A percentile compares a stretch with the other conserved stretches of the same genome.
Evolutionary conservation across 208 protist genomes (phyloP).

Genomic region (Acanthamoeba triangularis): DNA sequence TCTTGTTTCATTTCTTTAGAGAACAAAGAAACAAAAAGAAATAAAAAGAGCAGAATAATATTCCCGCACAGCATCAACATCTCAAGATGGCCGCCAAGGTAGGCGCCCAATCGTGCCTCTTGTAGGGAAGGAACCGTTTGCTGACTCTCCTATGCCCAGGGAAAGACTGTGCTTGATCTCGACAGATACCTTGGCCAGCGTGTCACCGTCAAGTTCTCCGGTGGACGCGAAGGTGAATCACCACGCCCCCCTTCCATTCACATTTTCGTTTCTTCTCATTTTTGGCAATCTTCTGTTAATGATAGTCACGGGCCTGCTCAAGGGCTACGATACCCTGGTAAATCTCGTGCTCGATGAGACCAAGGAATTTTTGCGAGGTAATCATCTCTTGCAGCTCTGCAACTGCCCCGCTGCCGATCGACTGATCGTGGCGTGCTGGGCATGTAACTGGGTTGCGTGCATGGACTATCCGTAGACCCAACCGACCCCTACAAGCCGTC

Average conservation of each 20-base stretch:
- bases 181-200: conserved; percentile 19
- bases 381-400: not conserved
- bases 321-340: conserved; percentile 87
- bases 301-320: conserved; percentile 77
- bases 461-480: conserved; percentile 63
- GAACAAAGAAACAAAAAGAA: no score
- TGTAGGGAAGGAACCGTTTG: no score
- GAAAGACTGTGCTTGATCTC: conserved; percentile 46
- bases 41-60: no score
- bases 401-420: no score
- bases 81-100: no score
- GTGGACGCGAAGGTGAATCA: conserved; percentile 21
- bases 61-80: no score
- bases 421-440: not conserved
- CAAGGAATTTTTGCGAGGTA: conserved; percentile 86
- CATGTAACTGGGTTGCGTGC: not conserved
- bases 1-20: no score
- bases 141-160: not conserved
- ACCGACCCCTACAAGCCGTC: conserved; percentile 81
- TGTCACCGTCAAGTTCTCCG: conserved; percentile 49
- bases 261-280: not conserved
- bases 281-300: not conserved
- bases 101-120: no score
- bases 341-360: conserved; percentile 90
- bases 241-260: no score